These are phyloP conservation scores for Cladosporium sp. DNA, from an alignment of 2,329 filamentous ascomycete genomes.

Conservation along the genomic window DNA sequence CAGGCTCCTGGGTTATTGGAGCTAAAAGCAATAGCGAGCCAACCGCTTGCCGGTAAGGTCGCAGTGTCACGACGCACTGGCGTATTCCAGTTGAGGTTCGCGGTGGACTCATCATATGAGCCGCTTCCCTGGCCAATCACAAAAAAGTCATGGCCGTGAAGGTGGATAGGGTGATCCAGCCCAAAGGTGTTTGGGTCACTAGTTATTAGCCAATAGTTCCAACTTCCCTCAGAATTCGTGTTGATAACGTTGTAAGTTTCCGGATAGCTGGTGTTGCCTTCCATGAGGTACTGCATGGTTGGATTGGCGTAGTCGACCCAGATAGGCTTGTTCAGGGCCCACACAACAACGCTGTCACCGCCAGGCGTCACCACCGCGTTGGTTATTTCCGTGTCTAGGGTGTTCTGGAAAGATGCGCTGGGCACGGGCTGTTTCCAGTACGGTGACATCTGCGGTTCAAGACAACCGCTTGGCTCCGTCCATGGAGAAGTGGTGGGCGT, in stretches of 20 bases:
- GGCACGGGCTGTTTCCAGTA: constrained; percentile 36
- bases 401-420: constrained; percentile 27
- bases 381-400: constrained; percentile 32
- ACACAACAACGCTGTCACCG: constrained; percentile 36
- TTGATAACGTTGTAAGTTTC: constrained; percentile 36
- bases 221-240: constrained; percentile 32
- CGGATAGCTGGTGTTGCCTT: constrained; percentile 37
- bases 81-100: constrained; percentile 35
- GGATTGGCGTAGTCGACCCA: constrained; percentile 37
- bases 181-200: constrained; percentile 21
- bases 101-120: constrained; percentile 25
- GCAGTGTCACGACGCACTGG: constrained; percentile 48
- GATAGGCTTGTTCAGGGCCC: constrained; percentile 30
- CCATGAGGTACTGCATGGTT: constrained; percentile 37
- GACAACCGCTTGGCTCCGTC: constrained; percentile 26
- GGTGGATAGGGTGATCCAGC: constrained; percentile 20
- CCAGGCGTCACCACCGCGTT: constrained; percentile 31
- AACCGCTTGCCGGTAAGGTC: constrained; percentile 42
- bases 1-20: constrained; percentile 48
- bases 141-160: constrained; percentile 35
- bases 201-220: constrained; percentile 47
- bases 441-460: constrained; percentile 27
- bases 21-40: constrained; percentile 48
- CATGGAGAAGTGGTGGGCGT: constrained; percentile 22
- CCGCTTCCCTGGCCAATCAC: constrained; percentile 29